Evolutionary conservation across 2,329 filamentous ascomycete species (phyloP), one percentile per base, ranked within the genome.

Genomic region (Botrytis pseudocinerea): DNA sequence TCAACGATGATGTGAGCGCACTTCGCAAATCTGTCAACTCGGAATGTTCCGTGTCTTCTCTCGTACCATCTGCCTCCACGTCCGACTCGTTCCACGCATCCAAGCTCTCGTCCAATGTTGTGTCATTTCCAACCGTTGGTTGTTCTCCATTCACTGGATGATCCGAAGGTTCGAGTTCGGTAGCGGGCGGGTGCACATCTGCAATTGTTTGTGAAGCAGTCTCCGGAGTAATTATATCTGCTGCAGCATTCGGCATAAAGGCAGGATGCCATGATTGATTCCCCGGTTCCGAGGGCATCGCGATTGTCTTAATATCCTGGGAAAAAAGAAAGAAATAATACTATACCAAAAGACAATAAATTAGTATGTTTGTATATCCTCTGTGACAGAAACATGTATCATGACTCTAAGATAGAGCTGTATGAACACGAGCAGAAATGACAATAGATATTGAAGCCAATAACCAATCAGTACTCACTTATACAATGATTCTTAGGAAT

Each of bases 251-350:
- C 74, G 86, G 85, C 85, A 85, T 86, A 78, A 85, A 81, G 65
- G 86, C 85, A 73, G 86, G 85, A 81, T 88, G 82, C 85, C 85
- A 87, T 73, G 85, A 82, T 75, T 83, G 81, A 77, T 79, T 82
- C 62, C 83, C 80, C 75, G 82, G 81, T 79, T 84, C 82, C 71
- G 83, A 83, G 72, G 83, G 76, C 85, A 87, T 86, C 74, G 76
- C 75, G 73, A 75, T 69, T 62, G 16, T 61, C 46, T 48, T 70
- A 73, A 12, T 72, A 68, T 72, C 51, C 60, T 69, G 71, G 61
- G 63, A 59, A 76, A 76, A 76, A 77, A 76, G 74, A 78, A 78
- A 69, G 73, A 75, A 78, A 79, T 78, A 78, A 79, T 78, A 78
- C 76, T 71, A 76, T 74, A 51, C 7, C 38, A 32, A 8, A 14